A percentile compares a stretch with the other conserved stretches of the same genome.
phyloP scores from a whole-genome alignment of 2,329 filamentous ascomycete species.

The Hypoxylon sp. region DNA sequence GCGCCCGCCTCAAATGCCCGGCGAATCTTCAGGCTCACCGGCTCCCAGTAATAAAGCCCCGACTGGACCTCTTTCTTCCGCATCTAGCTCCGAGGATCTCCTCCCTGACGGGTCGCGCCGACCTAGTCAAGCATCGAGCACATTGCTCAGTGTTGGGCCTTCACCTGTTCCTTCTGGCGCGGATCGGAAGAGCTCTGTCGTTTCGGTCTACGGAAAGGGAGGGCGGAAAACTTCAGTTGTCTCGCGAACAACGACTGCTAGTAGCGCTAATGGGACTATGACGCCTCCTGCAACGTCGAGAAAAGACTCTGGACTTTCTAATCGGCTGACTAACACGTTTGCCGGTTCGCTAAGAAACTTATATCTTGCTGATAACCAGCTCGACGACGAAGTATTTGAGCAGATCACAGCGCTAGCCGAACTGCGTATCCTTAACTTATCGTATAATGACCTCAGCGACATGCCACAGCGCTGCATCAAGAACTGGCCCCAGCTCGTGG shows the following conservation, averaged over 20 bases:
- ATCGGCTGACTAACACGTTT: slow-evolving; percentile 87
- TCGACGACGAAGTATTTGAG: slow-evolving; percentile 96
- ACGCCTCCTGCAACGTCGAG: slow-evolving; percentile 70
- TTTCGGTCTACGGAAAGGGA: slow-evolving; percentile 83
- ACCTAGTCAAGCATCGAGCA: slow-evolving; percentile 87
- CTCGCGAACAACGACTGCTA: slow-evolving; percentile 70
- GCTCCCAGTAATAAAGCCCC: slow-evolving; percentile 59
- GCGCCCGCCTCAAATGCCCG: slow-evolving; percentile 73
- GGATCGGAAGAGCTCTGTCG: slow-evolving; percentile 86
- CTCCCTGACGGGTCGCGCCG: slow-evolving; percentile 71
- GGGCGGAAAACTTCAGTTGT: slow-evolving; percentile 89
- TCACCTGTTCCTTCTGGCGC: slow-evolving; percentile 73
- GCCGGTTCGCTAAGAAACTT: slow-evolving; percentile 86
- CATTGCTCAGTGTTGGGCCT: slow-evolving; percentile 80
- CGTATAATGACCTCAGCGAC: slow-evolving; percentile 94
- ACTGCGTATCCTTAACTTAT: slow-evolving; percentile 89
- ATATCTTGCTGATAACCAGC: slow-evolving; percentile 91
- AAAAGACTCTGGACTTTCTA: slow-evolving; percentile 91
- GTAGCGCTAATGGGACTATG: slow-evolving; percentile 62
- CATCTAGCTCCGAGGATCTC: slow-evolving; percentile 84
- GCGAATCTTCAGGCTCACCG: slow-evolving; percentile 60
- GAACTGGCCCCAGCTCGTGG: slow-evolving; percentile 89
- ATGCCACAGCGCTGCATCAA: slow-evolving; percentile 90
- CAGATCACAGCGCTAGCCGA: slow-evolving; percentile 87
- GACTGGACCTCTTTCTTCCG: slow-evolving; percentile 67